These are phyloP conservation scores for Cordyceps cateniannulata DNA, from an alignment of 2,329 filamentous ascomycete species.

Conservation along the genomic window DNA sequence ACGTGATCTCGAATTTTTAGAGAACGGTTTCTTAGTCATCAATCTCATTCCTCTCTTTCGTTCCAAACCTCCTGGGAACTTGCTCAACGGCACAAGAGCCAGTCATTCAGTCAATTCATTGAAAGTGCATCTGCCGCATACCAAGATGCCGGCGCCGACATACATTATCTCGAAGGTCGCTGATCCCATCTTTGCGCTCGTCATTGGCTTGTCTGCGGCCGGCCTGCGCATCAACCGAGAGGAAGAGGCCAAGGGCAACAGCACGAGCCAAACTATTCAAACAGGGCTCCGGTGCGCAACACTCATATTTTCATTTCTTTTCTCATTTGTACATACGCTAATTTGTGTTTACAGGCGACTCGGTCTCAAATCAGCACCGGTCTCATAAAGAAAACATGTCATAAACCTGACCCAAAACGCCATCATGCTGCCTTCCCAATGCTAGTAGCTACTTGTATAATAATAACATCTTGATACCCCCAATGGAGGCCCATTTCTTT, in stretches of 20 bases:
- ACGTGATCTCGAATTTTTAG: neutral
- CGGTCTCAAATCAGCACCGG: slow-evolving; percentile 18
- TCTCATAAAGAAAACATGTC: slow-evolving; percentile 12
- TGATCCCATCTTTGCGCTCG: slow-evolving; percentile 52
- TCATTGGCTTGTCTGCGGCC: slow-evolving; percentile 50
- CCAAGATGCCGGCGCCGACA: slow-evolving; percentile 43
- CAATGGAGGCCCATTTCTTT: neutral
- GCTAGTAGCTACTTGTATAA: slow-evolving; percentile 10
- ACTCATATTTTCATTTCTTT: neutral
- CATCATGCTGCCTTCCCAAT: slow-evolving; percentile 1
- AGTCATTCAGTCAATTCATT: neutral
- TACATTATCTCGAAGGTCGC: slow-evolving; percentile 55
- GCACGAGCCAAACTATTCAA: slow-evolving; percentile 43
- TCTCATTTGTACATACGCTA: slow-evolving; percentile 5
- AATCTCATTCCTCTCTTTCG: neutral
- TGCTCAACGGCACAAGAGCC: no score
- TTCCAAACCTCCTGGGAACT: neutral
- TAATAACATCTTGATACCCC: slow-evolving; percentile 6
- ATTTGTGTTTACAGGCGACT: slow-evolving; percentile 22
- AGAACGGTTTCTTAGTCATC: neutral
- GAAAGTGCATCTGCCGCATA: neutral
- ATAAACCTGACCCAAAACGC: neutral
- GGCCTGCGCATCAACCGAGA: slow-evolving; percentile 53
- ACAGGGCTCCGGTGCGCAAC: slow-evolving; percentile 34
- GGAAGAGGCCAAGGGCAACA: slow-evolving; percentile 51